Conservation (phyloP, 1,284 basidiomycete genomes). For the Termitomyces sp. region DNA sequence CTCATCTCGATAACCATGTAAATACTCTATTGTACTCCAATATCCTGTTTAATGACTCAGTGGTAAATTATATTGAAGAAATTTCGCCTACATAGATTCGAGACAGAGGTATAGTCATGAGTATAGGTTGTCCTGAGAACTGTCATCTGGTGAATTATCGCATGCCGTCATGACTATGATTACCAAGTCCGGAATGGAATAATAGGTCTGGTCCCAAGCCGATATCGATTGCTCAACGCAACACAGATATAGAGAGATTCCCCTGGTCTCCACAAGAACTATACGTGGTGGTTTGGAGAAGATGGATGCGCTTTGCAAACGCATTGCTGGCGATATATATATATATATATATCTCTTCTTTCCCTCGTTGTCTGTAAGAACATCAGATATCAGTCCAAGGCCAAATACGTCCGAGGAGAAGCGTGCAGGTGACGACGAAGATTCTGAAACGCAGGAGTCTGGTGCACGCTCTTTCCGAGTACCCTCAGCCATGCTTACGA, state of each 20-base stretch:
- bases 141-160: neutral
- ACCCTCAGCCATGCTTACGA: neutral
- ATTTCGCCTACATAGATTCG: neutral
- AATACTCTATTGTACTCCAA: neutral
- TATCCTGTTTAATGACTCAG: neutral
- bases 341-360: neutral
- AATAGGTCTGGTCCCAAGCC: too few species aligned
- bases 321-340: neutral
- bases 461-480: neutral
- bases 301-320: neutral
- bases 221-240: neutral
- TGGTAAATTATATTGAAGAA: neutral
- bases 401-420: neutral
- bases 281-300: neutral
- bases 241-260: neutral
- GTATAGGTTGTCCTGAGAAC: neutral
- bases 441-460: neutral
- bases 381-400: neutral
- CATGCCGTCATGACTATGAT: neutral
- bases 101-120: neutral
- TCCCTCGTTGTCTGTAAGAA: neutral
- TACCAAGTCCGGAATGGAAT: neutral
- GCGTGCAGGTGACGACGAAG: neutral
- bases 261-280: neutral
- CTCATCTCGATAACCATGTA: slow-evolving; percentile 1